Percentiles rank a stretch among this genome's conserved stretches.
These are phyloP conservation scores for Schizopora paradoxa DNA, from an alignment of 1,284 basidiomycete genomes.

Conservation along the genomic window DNA sequence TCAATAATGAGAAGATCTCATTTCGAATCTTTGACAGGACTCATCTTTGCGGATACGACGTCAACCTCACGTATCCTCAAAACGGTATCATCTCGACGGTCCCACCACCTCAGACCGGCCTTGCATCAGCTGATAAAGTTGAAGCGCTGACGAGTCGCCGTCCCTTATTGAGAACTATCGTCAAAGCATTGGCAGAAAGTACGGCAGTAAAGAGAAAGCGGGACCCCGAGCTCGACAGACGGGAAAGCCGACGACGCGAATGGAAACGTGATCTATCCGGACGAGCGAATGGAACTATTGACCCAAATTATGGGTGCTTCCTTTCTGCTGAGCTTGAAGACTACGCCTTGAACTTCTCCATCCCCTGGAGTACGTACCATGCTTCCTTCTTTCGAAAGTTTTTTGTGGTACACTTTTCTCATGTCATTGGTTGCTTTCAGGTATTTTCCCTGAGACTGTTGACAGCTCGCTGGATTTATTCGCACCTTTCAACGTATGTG, in stretches of 20 bases:
- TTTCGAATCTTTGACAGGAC: conserved; percentile 32
- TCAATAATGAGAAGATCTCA: neutral
- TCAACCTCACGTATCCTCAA: conserved; percentile 70
- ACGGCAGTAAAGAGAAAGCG: conserved; percentile 9
- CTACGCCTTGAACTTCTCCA: conserved; percentile 56
- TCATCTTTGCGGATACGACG: conserved; percentile 57
- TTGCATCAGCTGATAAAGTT: conserved; percentile 13
- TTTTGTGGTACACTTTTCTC: neutral
- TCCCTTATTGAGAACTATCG: conserved; percentile 17
- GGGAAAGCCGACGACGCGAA: conserved; percentile 12
- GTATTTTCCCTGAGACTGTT: conserved; percentile 27
- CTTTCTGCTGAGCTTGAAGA: conserved; percentile 49
- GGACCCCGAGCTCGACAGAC: conserved; percentile 11
- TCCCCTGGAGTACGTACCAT: conserved; percentile 55
- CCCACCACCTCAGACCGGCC: conserved; percentile 33
- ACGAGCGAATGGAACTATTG: conserved; percentile 44
- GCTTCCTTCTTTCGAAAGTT: neutral
- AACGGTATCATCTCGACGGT: conserved; percentile 47
- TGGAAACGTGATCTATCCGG: conserved; percentile 38
- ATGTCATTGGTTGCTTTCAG: conserved; percentile 23
- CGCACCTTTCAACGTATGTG: conserved; percentile 21
- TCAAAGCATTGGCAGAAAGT: conserved; percentile 5
- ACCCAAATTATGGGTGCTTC: conserved; percentile 57
- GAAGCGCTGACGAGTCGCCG: conserved; percentile 12
- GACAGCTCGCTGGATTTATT: conserved; percentile 6